Evolutionary conservation across 129 eudicot species (phyloP), one percentile per base, ranked within the genome.

Genomic region (Escallonia rubra): DNA sequence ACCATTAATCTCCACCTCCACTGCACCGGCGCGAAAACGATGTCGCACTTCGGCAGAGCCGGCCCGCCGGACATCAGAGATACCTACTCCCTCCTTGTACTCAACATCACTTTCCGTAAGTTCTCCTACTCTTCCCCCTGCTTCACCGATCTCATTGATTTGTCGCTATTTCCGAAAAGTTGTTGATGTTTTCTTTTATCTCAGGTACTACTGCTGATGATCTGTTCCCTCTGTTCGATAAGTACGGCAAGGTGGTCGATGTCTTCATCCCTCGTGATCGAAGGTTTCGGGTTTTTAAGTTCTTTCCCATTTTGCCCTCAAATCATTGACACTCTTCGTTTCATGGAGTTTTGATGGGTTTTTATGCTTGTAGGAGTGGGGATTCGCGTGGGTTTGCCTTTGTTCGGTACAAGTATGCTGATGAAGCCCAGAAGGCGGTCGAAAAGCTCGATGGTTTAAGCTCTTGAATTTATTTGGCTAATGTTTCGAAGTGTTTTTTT

Each of bases 341-440:
- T 11, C 5, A 54, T 50, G 12, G 10, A 3, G 3, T 2, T 8
- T 50, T 51, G 9, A 39, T 43, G 3, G 0, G 7, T 6, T 39
- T 14, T 66, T 16, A 6, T 49, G 41, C 6, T 70, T 38, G 41
- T 53, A 93, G 99, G 90, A 94, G 97, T 69, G 99, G 99, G 7
- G 97, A 94, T 66, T 94, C 99, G 1, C 77, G 99, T n/a, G 99
- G 99, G 4, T 94, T 89, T 83, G 99, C 99, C 5, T 94, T 94
- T 85, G 99, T 94, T 60, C 79, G 99, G 42, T 94, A 94, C 67
- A 94, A 94, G 86, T 90, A 94, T 67, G 90, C 91, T 41, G 99
- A 94, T 61, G 99, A 94, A 70, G 99, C 99, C 3, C 83, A 76
- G 69, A 94, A 94, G 85, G 99, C 99, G 13, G 97, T 90, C 42